Base-by-base conservation (phyloP, 805 yeast species). In the Metschnikowia noctiluminum region DNA sequence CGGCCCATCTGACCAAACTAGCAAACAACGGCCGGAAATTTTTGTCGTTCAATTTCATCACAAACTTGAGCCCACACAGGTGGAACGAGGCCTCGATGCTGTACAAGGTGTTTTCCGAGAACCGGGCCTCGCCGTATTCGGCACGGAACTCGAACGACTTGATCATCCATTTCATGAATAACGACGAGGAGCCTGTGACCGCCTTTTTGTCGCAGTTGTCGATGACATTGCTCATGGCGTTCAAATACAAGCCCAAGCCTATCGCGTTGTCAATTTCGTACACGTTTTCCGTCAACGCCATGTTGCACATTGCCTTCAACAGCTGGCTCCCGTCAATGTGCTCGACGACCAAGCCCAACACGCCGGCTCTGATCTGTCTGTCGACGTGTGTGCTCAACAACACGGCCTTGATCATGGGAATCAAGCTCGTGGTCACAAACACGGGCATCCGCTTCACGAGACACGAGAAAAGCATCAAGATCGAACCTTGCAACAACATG, bases 11-110 rank as follows among this genome's bases (percentile, higher is more conserved):
- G 11, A 87, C 90, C 58, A 89, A 73, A 27, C 84, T 74, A 7
- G 91, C 92, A 69, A 94, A 94, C 62, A 89, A 73, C 15, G 99
- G 99, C 62, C 97, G 81, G 77, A 94, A 94, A 21, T 84, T 80
- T 70, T 89, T 89, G 65, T 94, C 99, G 64, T 94, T 94, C 69
- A 94, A 78, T 68, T 92, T 91, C 84, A 94, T 78, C 15, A 92
- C 95, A 57, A 82, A 84, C 26, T 74, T 73, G 55, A 92, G 81
- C 16, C 87, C 91, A 62, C 90, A 80, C 35, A 78, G 73, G 58
- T 87, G 85, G 62, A 86, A 80, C 10, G 85, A 78, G 15, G 89
- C 77, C 63, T 92, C 98, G 54, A 92, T 80, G 57, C 96, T 79
- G 64, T 86, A 83, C 55, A 87, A 73, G 11, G 96, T 84, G 62